A percentile compares a stretch with the other conserved stretches of the same genome.
Conservation (phyloP, 768 basidiomycete species). For the Candolleomyces efflorescens region DNA sequence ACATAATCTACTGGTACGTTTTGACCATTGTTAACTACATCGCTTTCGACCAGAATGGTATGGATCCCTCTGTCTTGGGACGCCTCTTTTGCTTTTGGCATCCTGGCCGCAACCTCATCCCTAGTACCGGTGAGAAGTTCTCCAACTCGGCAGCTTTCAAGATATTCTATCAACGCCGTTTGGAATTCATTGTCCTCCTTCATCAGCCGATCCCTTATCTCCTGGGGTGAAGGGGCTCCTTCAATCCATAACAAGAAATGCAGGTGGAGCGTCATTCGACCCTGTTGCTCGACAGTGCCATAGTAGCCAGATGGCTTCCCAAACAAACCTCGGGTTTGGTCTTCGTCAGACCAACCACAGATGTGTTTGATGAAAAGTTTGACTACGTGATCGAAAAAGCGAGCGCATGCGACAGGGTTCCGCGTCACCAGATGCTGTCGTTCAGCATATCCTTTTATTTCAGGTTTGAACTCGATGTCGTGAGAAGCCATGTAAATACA, state of each 20-base stretch:
- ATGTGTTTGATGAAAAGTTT: constrained; percentile 7
- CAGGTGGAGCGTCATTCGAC: constrained; percentile 4
- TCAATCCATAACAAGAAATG: constrained; percentile 3
- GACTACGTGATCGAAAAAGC: background rate
- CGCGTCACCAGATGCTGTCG: background rate
- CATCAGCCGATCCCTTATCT: background rate
- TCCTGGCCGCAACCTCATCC: no score
- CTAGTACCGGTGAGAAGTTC: constrained; percentile 23
- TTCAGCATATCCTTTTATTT: constrained; percentile 7
- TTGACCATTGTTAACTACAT: no score
- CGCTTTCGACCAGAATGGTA: no score
- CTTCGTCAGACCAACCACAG: constrained; percentile 19
- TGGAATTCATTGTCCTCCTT: background rate
- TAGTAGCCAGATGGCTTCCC: constrained; percentile 8
- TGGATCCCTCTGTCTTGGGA: background rate
- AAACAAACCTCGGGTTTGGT: constrained; percentile 4
- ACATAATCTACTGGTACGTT: no score
- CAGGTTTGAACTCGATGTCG: constrained; percentile 17
- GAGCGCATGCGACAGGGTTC: background rate
- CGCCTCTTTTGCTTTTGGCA: background rate
- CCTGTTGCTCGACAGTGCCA: constrained; percentile 9
- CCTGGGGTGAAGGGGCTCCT: background rate
- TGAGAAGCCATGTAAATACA: constrained; percentile 26
- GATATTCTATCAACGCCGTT: background rate
- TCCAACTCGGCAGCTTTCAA: constrained; percentile 25